A percentile compares a stretch with the other conserved stretches of the same genome.
These are phyloP conservation scores for Pythium volutum DNA, from an alignment of 352 stramenopile species.

Conservation along the genomic window DNA sequence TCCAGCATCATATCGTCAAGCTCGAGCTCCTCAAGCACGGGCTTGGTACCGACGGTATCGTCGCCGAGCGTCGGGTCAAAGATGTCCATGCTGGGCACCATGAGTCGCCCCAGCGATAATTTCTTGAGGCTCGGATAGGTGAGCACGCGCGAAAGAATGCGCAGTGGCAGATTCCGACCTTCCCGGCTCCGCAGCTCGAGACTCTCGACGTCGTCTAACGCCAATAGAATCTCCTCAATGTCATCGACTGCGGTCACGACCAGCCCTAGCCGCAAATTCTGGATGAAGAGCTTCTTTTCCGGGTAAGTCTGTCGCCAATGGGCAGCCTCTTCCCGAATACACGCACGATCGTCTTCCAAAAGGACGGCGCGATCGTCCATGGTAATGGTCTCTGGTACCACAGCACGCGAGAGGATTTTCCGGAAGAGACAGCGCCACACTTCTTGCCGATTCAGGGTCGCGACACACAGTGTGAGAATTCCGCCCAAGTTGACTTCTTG, in stretches of 20 bases:
- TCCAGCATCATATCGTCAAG: background rate
- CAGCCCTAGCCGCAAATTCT: background rate
- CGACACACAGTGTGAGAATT: slow-evolving; percentile 1
- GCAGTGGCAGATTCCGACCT: background rate
- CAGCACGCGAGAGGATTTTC: background rate
- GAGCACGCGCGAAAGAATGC: background rate
- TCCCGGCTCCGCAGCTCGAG: background rate
- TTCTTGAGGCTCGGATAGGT: slow-evolving; percentile 9
- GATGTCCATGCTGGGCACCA: slow-evolving; percentile 4
- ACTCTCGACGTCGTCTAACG: slow-evolving; percentile 1
- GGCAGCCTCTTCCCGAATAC: background rate
- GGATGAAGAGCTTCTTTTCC: background rate
- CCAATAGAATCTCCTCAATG: background rate
- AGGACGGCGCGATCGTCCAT: background rate
- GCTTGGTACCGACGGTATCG: background rate
- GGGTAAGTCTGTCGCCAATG: background rate
- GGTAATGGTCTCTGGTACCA: background rate
- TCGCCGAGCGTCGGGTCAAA: slow-evolving; percentile 6
- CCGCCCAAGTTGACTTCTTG: slow-evolving; percentile 5
- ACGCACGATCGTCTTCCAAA: background rate
- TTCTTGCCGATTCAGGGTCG: background rate
- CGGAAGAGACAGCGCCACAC: background rate
- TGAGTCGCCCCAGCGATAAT: background rate
- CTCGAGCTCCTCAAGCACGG: background rate
- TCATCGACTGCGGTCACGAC: background rate